Percentiles rank a stretch among this genome's conserved stretches.
These are phyloP conservation scores for Trichosporon coremiiforme DNA, from an alignment of 1,284 basidiomycete species.

Conservation along the genomic window DNA sequence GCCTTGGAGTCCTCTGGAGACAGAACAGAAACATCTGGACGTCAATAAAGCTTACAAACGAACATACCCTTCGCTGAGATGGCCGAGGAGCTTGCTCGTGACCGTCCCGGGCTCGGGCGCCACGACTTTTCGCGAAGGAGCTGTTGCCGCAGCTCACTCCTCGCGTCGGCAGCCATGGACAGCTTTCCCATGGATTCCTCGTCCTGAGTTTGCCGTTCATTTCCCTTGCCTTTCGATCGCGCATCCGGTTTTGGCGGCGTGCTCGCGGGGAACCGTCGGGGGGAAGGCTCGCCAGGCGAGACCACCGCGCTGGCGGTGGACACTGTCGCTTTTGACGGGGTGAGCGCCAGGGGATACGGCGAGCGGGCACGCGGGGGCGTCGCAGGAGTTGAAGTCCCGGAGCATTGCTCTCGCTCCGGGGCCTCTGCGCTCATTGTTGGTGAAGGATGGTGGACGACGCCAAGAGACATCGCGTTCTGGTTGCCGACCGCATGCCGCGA, in stretches of 20 bases:
- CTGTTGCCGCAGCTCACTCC: neutral
- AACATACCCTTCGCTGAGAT: neutral
- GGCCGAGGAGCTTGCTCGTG: neutral
- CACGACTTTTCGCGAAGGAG: neutral
- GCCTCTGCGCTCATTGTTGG: conserved; percentile 11
- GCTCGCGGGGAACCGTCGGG: neutral
- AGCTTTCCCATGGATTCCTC: neutral
- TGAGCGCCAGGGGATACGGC: neutral
- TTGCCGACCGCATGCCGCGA: conserved; percentile 1
- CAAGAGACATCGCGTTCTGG: neutral
- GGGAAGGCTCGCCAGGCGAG: neutral
- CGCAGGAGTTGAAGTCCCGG: conserved; percentile 1
- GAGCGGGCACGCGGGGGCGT: conserved; percentile 1
- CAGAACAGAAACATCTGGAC: neutral
- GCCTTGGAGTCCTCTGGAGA: neutral
- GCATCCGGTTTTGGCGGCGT: neutral
- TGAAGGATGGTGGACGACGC: neutral
- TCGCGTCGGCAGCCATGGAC: neutral
- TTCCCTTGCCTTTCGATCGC: neutral
- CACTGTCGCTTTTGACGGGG: neutral
- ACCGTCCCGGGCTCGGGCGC: neutral
- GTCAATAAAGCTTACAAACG: neutral
- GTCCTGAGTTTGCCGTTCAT: neutral
- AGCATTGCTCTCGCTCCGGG: neutral
- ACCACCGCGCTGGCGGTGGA: neutral